Evolutionary conservation across 75 land plant species (phyloP), one percentile per base, ranked within the genome.

Genomic region (Gnetum montanum): DNA sequence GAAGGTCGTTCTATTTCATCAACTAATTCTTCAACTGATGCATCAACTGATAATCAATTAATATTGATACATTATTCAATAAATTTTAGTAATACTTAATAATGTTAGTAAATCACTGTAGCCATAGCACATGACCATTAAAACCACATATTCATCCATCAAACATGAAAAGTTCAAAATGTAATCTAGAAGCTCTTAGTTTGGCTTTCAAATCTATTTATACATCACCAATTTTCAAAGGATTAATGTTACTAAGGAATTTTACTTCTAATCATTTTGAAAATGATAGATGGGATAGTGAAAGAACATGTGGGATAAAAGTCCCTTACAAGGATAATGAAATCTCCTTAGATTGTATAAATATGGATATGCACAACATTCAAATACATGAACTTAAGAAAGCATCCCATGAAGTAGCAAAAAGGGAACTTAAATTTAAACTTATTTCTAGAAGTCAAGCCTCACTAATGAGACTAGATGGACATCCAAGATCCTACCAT

Each of bases 261-360:
- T 75, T 78, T 31, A 74, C 95, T 1, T 86, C 95, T 0, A 78
- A 77, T 43, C 98, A 94, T 61, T 94, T 94, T 65, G 95, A 94
- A 67, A 69, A 72, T 45, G 95, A 90, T n/a, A 60, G 74, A 34
- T 85, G 98, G 95, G 67, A 38, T 34, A 75, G 28, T 27, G 95
- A 95, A 4, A 95, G 98, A 24, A 44, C 38, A 31, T 94, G 98
- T 56, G 36, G 49, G n/a, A 55, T 76, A 33, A 83, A 73, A 22
- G 52, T 18, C 1, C 98, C 98, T 4, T 74, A 55, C 27, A 71
- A 72, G 43, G 74, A 74, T 34, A 76, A 74, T 8, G 71, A 77
- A 48, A 54, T 49, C 26, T 49, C 59, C 24, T 6, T 74, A 24
- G 23, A 33, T 34, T 28, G 31, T 8, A 18, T 82, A 66, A 59